phyloP scores from a whole-genome alignment of 208 protist species.

The Dictyostelium gargantuum region DNA sequence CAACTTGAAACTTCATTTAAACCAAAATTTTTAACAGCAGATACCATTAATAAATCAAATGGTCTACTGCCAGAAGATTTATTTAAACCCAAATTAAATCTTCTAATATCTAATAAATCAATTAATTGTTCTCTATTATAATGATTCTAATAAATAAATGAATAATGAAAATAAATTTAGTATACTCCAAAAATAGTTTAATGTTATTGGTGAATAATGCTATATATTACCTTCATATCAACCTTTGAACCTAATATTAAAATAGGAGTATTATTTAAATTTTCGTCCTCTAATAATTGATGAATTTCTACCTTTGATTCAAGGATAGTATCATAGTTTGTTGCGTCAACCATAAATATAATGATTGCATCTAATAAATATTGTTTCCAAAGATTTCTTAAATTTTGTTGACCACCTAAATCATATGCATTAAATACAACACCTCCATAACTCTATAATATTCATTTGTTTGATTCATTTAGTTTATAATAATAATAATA shows the following conservation, averaged over 20 bases:
- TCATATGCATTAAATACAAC: conserved; percentile 39
- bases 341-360: conserved; percentile 30
- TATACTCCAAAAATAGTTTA: too few relatives aligned
- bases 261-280: neutral
- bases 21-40: neutral
- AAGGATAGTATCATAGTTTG: neutral
- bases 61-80: neutral
- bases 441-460: neutral
- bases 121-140: neutral
- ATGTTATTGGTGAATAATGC: too few relatives aligned
- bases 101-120: neutral
- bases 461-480: neutral
- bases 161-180: too few relatives aligned
- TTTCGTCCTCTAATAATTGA: neutral
- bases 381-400: conserved; percentile 34
- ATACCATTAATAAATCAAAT: neutral
- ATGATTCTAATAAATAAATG: too few relatives aligned
- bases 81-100: neutral
- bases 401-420: conserved; percentile 27
- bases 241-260: conserved; percentile 36
- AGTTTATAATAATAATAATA: too few relatives aligned
- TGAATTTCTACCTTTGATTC: conserved; percentile 44
- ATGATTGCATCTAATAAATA: conserved; percentile 15
- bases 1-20: neutral
- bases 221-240: neutral